These are phyloP conservation scores for Geotrichum phurueaensis DNA, from an alignment of 1,139 yeast species.

Conservation along the genomic window DNA sequence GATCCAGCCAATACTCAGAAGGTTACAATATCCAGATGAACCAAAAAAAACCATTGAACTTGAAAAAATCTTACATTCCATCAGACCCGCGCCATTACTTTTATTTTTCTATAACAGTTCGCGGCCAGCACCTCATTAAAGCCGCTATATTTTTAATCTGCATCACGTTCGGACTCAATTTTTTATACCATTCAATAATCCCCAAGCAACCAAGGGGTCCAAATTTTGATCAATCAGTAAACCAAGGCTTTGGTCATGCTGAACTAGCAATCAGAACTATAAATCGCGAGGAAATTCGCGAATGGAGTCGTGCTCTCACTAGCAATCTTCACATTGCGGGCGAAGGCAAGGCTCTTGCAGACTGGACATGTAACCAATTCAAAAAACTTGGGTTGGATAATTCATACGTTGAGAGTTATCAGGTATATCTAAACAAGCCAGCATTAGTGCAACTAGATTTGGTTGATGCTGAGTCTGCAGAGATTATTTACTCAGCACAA, in stretches of 20 bases:
- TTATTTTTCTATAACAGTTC: not conserved
- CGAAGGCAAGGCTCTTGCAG: conserved; percentile 54
- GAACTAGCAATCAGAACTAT: conserved; percentile 39
- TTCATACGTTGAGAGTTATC: conserved; percentile 50
- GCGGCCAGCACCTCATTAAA: not conserved
- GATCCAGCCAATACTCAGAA: not conserved
- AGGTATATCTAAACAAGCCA: conserved; percentile 59
- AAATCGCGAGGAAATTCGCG: conserved; percentile 32
- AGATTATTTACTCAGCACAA: conserved; percentile 51
- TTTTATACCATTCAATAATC: not conserved
- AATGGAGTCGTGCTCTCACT: conserved; percentile 42
- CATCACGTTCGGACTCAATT: not conserved
- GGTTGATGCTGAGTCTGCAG: conserved; percentile 32
- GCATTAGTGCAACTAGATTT: conserved; percentile 47
- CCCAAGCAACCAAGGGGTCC: not conserved
- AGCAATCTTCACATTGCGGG: conserved; percentile 68
- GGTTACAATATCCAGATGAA: not conserved
- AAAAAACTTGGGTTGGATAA: conserved; percentile 51
- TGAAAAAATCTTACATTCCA: not conserved
- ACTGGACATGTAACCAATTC: conserved; percentile 60
- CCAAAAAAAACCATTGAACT: not conserved
- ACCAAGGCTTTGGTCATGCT: not conserved
- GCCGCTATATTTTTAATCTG: not conserved
- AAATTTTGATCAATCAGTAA: not conserved
- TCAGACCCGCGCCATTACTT: not conserved